Conservation (phyloP, 2,329 filamentous ascomycete genomes). For the Trichoderma arundinaceum region DNA sequence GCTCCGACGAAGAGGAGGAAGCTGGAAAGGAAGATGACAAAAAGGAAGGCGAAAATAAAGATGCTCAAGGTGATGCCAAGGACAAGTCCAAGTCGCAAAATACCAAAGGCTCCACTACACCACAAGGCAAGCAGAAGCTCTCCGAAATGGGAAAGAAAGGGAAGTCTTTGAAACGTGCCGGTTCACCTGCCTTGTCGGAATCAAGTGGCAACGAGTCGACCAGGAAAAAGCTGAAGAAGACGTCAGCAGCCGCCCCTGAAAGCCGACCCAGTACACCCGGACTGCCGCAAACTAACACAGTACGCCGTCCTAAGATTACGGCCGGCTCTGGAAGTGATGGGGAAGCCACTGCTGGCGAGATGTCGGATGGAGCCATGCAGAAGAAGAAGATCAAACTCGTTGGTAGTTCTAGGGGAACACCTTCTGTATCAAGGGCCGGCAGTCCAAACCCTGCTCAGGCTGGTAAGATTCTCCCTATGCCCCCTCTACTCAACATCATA, state of each 20-base stretch:
- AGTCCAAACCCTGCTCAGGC: conserved; percentile 59
- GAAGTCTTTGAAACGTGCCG: conserved; percentile 77
- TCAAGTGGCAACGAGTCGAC: conserved; percentile 89
- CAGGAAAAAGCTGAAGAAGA: conserved; percentile 77
- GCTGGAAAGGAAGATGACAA: conserved; percentile 47
- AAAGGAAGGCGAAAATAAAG: conserved; percentile 65
- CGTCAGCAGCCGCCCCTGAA: conserved; percentile 53
- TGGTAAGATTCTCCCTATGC: conserved; percentile 42
- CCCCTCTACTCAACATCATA: background rate
- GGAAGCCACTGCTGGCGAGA: conserved; percentile 72
- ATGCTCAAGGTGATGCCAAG: conserved; percentile 61
- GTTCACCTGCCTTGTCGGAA: conserved; percentile 86
- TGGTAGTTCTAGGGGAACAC: conserved; percentile 56
- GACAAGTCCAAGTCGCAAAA: conserved; percentile 60
- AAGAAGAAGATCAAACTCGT: conserved; percentile 65
- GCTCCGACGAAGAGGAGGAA: conserved; percentile 46
- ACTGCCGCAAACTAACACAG: conserved; percentile 49
- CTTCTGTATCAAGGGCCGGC: conserved; percentile 64
- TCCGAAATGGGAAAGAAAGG: conserved; percentile 53
- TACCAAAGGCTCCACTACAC: conserved; percentile 69
- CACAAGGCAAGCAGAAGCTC: conserved; percentile 55
- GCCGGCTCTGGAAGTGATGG: conserved; percentile 73
- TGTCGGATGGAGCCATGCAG: conserved; percentile 59
- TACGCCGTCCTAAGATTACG: conserved; percentile 51
- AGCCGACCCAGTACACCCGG: conserved; percentile 62